Evolutionary conservation across 1,139 yeast species (phyloP).

Genomic region (Arxiozyma telluris): DNA sequence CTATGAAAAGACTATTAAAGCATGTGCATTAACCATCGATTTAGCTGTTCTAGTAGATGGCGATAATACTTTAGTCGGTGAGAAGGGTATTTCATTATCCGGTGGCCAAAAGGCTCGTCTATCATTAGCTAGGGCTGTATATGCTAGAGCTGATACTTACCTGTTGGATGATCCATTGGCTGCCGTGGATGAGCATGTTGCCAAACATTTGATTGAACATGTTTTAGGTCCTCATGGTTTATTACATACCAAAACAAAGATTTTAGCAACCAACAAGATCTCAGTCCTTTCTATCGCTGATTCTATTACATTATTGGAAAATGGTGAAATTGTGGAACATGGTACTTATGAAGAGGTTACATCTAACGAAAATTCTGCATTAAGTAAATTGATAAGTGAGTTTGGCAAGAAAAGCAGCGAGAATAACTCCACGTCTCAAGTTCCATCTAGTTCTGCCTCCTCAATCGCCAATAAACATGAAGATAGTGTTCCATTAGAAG

Average conservation of each 20-base stretch:
- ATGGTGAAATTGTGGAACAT: constrained; percentile 71
- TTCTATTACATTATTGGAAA: constrained; percentile 59
- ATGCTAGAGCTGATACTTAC: constrained; percentile 87
- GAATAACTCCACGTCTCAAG: neutral
- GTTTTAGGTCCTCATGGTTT: constrained; percentile 79
- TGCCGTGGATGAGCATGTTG: constrained; percentile 94
- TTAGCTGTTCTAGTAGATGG: constrained; percentile 76
- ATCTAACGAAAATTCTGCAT: constrained; percentile 40
- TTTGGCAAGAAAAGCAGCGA: constrained; percentile 49
- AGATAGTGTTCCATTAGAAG: constrained; percentile 24
- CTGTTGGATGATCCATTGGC: constrained; percentile 87
- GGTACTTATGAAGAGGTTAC: constrained; percentile 56
- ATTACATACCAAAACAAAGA: constrained; percentile 62
- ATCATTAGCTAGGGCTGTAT: constrained; percentile 89
- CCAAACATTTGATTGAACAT: constrained; percentile 68
- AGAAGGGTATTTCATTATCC: constrained; percentile 89
- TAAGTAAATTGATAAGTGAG: constrained; percentile 60
- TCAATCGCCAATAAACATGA: constrained; percentile 13
- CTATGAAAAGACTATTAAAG: constrained; percentile 69
- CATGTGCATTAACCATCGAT: constrained; percentile 85
- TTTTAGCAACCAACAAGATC: constrained; percentile 84
- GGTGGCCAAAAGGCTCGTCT: constrained; percentile 97
- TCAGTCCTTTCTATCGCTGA: constrained; percentile 76
- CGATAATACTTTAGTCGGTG: constrained; percentile 88
- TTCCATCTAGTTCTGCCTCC: constrained; percentile 11